Base-by-base conservation (phyloP, 208 protist genomes). In the Crithidia thermophila region DNA sequence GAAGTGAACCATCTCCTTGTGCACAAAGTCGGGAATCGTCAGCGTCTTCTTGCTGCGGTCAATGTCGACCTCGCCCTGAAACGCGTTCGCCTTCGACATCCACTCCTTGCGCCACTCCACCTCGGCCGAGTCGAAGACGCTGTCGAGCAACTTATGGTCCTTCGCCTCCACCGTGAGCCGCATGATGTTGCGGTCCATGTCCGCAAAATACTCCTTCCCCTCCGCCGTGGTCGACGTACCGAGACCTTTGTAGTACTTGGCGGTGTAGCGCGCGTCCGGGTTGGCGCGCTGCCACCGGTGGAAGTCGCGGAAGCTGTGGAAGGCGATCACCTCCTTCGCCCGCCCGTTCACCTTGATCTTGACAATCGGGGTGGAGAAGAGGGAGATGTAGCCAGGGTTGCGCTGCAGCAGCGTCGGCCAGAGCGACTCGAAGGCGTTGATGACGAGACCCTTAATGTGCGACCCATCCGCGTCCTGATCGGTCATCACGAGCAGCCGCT, bases 391-490 rank as follows among this genome's bases (percentile, higher is more conserved):
- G 53, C 93, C 93, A 10, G 85, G 84, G 63, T 89, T 87, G 37
- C 85, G 76, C 60, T 91, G 80, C 52, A 99, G 82, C 23, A 99
- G 83, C 16, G 72, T 67, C 25, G 99, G 99, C 98, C 99, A 99
- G 73, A 99, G 98, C 31, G 93, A 90, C 82, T 99, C 98, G 37
- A 99, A 91, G 52, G 99, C 97, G 90, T 99, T 99, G 80, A 99
- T 99, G 31, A 99, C 77, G 18, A 99, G 88, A 52, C 99, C 99
- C 75, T 99, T 99, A 80, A 99, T 99, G 87, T 99, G 99, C 51
- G 99, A 99, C n/a, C 99, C 99, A 88, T 99, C 99, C 36, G 98
- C 91, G 91, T 99, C 99, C 87, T 98, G 95, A 95, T 99, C 99
- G 2, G 98, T 97, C 99, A 99, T 99, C 34, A 99, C 91, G 87